Evolutionary conservation across 2,329 filamentous ascomycete species (phyloP).

Genomic region (Colletotrichum simmondsii): DNA sequence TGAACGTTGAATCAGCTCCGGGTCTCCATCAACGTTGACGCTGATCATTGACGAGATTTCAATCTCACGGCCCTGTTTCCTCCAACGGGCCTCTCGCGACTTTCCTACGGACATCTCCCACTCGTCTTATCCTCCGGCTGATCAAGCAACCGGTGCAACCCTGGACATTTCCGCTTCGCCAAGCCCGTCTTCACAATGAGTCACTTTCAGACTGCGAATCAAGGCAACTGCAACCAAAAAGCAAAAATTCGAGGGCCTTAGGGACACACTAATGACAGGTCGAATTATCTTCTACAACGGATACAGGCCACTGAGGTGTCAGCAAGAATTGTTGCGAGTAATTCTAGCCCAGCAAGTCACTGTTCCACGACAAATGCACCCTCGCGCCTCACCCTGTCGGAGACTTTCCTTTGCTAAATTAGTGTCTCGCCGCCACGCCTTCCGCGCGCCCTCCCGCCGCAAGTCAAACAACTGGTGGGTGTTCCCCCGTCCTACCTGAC

Average conservation of each 20-base stretch:
- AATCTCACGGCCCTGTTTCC: neutral
- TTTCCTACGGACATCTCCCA: neutral
- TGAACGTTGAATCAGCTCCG: neutral
- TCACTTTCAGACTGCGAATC: neutral
- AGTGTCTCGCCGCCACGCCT: conserved; percentile 1
- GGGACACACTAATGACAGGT: neutral
- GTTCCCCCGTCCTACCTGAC: neutral
- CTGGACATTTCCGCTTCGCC: conserved; percentile 2
- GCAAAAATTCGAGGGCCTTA: neutral
- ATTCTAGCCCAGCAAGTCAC: neutral
- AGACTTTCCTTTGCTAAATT: conserved; percentile 8
- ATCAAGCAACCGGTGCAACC: conserved; percentile 16
- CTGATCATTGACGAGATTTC: neutral
- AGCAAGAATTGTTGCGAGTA: neutral
- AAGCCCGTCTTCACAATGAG: conserved; percentile 14
- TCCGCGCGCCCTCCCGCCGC: conserved; percentile 17
- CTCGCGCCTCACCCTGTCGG: conserved; percentile 7
- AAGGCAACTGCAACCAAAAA: neutral
- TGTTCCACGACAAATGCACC: neutral
- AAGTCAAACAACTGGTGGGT: conserved; percentile 4
- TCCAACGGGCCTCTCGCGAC: too few species aligned
- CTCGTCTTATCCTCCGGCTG: neutral
- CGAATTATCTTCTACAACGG: neutral
- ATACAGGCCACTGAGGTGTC: neutral
- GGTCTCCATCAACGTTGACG: neutral